Conservation (phyloP, 2,329 filamentous ascomycete genomes). For the Aspergillus chevalieri region DNA sequence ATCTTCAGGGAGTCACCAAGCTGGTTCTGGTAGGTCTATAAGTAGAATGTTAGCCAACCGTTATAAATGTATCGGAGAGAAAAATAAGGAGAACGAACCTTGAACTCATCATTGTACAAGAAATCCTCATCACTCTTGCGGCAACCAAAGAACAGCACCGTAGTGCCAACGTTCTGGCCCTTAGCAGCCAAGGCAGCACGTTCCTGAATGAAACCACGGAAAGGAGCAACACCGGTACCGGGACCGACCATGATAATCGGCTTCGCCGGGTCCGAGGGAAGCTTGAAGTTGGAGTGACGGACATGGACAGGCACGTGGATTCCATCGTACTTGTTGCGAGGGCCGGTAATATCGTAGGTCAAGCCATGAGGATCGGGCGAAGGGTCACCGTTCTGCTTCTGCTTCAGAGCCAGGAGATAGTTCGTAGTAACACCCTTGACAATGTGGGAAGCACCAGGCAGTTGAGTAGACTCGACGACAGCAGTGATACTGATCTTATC, state of each 20-base stretch:
- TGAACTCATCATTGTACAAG: slow-evolving; percentile 85
- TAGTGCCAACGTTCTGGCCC: slow-evolving; percentile 78
- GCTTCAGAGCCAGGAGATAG: slow-evolving; percentile 88
- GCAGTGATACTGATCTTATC: slow-evolving; percentile 93
- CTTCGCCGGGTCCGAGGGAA: slow-evolving; percentile 89
- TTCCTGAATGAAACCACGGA: slow-evolving; percentile 93
- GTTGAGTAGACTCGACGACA: slow-evolving; percentile 76
- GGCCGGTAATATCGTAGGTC: slow-evolving; percentile 79
- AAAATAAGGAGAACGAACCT: slow-evolving; percentile 54
- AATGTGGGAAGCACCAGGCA: slow-evolving; percentile 68
- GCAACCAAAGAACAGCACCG: slow-evolving; percentile 92
- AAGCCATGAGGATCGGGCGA: slow-evolving; percentile 74
- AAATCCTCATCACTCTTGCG: slow-evolving; percentile 84
- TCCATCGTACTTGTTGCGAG: slow-evolving; percentile 94
- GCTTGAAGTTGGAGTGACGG: slow-evolving; percentile 97
- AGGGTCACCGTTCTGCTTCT: slow-evolving; percentile 89
- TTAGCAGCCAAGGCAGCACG: slow-evolving; percentile 74
- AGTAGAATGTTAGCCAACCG: slow-evolving; percentile 7
- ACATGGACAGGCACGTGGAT: slow-evolving; percentile 93
- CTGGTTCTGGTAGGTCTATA: slow-evolving; percentile 70
- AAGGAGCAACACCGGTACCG: slow-evolving; percentile 92
- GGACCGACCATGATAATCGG: slow-evolving; percentile 95
- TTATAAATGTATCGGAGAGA: slow-evolving; percentile 13
- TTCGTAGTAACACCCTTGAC: slow-evolving; percentile 96
- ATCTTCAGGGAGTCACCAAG: slow-evolving; percentile 87